phyloP scores from a whole-genome alignment of 139 green algal species.

The Closterium sp. region DNA sequence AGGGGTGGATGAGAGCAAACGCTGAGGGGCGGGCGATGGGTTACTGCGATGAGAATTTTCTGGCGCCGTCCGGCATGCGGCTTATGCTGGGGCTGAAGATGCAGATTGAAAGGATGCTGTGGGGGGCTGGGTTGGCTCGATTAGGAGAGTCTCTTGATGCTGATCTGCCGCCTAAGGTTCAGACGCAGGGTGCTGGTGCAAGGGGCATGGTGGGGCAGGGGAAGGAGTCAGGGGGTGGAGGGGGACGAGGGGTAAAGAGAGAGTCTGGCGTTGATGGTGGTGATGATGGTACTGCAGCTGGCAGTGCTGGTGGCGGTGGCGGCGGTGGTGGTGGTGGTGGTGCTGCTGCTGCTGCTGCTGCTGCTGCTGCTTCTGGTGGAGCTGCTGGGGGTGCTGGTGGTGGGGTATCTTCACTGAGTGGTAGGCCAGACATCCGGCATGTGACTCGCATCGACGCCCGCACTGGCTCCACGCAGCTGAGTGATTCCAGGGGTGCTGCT shows the following conservation, averaged over 20 bases:
- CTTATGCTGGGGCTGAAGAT: slow-evolving; percentile 7
- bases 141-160: not conserved
- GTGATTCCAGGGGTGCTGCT: not conserved
- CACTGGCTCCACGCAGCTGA: not conserved
- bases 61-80: slow-evolving; percentile 28
- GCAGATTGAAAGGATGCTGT: slow-evolving; percentile 5
- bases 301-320: too few species aligned
- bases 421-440: not conserved
- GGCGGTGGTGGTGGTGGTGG: too few species aligned
- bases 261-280: not conserved
- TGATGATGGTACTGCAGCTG: too few species aligned
- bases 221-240: not conserved
- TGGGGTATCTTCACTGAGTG: not conserved
- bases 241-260: not conserved
- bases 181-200: not conserved
- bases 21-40: not conserved
- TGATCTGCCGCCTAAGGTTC: not conserved
- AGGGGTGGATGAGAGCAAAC: slow-evolving; percentile 36
- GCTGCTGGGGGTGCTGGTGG: not conserved
- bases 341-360: too few species aligned
- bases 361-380: too few species aligned
- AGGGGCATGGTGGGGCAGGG: not conserved
- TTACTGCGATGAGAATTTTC: slow-evolving; percentile 36
- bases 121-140: not conserved
- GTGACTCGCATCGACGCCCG: not conserved